Evolutionary conservation across 257 asterid genomes (phyloP).

Genomic region (Solanum chiquidenum): DNA sequence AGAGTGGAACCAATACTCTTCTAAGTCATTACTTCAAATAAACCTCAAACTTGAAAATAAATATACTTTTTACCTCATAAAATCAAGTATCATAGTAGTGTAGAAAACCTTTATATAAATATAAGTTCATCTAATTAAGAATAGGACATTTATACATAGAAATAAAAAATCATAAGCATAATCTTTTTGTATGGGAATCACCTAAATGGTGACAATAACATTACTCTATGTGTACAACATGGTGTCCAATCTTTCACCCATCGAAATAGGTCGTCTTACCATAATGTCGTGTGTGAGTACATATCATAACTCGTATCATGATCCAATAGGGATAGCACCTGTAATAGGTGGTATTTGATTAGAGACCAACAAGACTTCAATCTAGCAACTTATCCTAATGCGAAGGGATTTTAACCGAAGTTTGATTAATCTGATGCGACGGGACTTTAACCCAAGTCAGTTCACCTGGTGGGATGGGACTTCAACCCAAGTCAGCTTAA

Average conservation of each 20-base stretch:
- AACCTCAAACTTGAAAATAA: neutral
- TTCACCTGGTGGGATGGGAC: neutral
- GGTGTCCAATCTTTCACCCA: neutral
- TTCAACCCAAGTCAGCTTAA: neutral
- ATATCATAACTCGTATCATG: neutral
- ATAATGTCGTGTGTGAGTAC: neutral
- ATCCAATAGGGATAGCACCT: neutral
- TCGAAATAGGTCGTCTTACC: neutral
- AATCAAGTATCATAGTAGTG: neutral
- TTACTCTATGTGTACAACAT: neutral
- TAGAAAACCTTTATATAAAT: no score
- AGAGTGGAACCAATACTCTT: neutral
- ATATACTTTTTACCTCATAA: neutral
- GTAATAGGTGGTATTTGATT: neutral
- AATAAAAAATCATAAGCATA: neutral
- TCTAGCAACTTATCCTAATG: neutral
- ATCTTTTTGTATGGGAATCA: neutral
- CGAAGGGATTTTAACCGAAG: neutral
- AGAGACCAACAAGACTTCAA: neutral
- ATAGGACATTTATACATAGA: neutral
- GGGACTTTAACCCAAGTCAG: neutral
- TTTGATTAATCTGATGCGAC: neutral
- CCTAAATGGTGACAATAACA: neutral
- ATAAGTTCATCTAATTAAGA: neutral
- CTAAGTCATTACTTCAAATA: neutral